Evolutionary conservation across 2,329 filamentous ascomycete genomes (phyloP).

Genomic region (Penicillium psychrosexuale): DNA sequence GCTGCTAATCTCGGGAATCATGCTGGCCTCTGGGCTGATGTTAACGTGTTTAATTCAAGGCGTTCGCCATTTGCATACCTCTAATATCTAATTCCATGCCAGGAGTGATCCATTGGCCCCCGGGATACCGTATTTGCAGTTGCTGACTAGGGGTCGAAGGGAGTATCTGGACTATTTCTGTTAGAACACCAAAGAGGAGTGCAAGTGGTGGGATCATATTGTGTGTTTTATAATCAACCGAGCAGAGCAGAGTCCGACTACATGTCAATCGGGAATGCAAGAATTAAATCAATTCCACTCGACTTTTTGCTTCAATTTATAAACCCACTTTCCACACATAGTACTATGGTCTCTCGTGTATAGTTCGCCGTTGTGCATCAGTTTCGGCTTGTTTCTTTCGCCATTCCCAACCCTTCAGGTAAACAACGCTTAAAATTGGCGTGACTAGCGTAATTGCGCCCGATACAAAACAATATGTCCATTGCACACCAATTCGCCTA

Average conservation of each 20-base stretch:
- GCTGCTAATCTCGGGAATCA: slow-evolving; percentile 19
- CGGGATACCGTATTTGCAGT: slow-evolving; percentile 21
- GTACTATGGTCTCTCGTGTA: background rate
- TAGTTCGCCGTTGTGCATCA: background rate
- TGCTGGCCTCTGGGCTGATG: slow-evolving; percentile 5
- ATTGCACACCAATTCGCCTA: slow-evolving; percentile 10
- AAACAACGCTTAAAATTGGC: slow-evolving; percentile 22
- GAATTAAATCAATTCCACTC: background rate
- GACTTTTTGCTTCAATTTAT: background rate
- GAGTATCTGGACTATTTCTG: background rate
- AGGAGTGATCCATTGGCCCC: slow-evolving; percentile 17
- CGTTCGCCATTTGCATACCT: background rate
- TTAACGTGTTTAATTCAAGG: background rate
- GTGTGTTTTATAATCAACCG: background rate
- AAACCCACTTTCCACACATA: background rate
- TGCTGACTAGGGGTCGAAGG: background rate
- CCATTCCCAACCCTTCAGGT: slow-evolving; percentile 20
- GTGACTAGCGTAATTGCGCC: slow-evolving; percentile 5
- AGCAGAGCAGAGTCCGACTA: no score
- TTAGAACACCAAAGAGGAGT: background rate
- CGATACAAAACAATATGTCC: slow-evolving; percentile 20
- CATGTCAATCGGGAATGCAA: background rate
- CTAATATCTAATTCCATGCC: slow-evolving; percentile 14
- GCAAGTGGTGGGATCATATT: background rate
- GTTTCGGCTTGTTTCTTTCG: slow-evolving; percentile 7